Evolutionary conservation across 169 alveolate genomes (phyloP).

Genomic region (Eimeria mitis): DNA sequence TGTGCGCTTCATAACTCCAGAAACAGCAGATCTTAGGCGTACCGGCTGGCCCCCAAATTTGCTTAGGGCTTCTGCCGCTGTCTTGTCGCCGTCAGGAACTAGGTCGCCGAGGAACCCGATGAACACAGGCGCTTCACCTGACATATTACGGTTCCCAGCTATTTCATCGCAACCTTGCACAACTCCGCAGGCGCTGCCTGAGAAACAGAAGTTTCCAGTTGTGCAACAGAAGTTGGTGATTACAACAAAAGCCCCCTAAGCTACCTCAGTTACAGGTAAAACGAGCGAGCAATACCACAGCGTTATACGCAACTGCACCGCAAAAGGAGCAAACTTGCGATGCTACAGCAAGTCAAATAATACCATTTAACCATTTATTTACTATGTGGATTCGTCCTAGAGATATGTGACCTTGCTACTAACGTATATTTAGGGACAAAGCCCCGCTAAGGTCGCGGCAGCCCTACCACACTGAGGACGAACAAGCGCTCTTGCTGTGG

Average conservation of each 20-base stretch:
- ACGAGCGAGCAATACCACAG: background rate
- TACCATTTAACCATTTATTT: background rate
- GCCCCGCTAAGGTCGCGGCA: constrained; percentile 63
- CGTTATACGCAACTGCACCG: background rate
- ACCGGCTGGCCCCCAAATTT: constrained; percentile 80
- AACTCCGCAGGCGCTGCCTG: background rate
- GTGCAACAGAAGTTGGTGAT: background rate
- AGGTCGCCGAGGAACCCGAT: constrained; percentile 71
- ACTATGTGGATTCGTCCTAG: background rate
- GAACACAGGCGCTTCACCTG: constrained; percentile 52
- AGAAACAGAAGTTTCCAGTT: background rate
- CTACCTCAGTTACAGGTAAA: background rate
- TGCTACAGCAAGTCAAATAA: background rate
- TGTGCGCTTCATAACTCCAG: background rate
- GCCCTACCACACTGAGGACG: constrained; percentile 13
- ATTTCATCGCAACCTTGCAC: background rate
- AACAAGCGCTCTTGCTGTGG: constrained; percentile 26
- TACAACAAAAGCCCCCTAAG: background rate
- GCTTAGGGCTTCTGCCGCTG: constrained; percentile 67
- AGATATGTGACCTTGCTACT: background rate
- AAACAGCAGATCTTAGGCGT: constrained; percentile 9
- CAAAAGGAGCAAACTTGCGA: background rate
- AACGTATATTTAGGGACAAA: background rate
- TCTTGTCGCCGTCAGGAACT: constrained; percentile 61
- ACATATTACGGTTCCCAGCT: constrained; percentile 11